Evolutionary conservation across 2,329 filamentous ascomycete genomes (phyloP).

Genomic region (Grosmannia serpens): DNA sequence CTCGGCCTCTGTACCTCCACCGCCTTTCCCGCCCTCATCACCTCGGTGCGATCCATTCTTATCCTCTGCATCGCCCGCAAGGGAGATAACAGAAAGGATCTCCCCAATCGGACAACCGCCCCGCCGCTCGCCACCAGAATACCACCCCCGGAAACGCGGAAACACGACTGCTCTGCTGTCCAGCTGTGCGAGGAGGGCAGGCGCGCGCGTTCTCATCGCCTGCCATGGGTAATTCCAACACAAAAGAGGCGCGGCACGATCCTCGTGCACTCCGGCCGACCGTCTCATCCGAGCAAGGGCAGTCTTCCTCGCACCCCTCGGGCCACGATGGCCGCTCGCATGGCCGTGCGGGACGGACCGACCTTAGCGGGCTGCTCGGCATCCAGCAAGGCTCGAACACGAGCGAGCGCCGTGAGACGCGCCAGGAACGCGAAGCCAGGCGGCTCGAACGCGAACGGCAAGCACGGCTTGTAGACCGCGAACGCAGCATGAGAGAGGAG

Average conservation of each 20-base stretch:
- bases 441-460: constrained; percentile 71
- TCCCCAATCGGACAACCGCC: neutral
- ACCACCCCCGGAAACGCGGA: neutral
- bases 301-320: constrained; percentile 13
- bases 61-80: neutral
- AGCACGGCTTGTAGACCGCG: constrained; percentile 68
- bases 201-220: neutral
- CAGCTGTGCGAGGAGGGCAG: neutral
- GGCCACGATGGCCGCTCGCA: constrained; percentile 14
- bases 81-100: neutral
- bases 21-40: neutral
- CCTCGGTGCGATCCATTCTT: too few relatives aligned
- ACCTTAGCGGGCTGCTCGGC: constrained; percentile 34
- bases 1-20: neutral
- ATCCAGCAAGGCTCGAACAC: constrained; percentile 24
- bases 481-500: constrained; percentile 83
- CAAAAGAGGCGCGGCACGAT: constrained; percentile 21
- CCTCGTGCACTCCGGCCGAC: constrained; percentile 14
- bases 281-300: constrained; percentile 10
- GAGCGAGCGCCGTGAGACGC: constrained; percentile 66
- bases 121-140: neutral
- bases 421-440: constrained; percentile 80
- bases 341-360: constrained; percentile 27
- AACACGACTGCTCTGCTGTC: too few relatives aligned
- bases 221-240: constrained; percentile 24